phyloP scores from a whole-genome alignment of 345 rosid genomes.

The Eucalyptus victrix region DNA sequence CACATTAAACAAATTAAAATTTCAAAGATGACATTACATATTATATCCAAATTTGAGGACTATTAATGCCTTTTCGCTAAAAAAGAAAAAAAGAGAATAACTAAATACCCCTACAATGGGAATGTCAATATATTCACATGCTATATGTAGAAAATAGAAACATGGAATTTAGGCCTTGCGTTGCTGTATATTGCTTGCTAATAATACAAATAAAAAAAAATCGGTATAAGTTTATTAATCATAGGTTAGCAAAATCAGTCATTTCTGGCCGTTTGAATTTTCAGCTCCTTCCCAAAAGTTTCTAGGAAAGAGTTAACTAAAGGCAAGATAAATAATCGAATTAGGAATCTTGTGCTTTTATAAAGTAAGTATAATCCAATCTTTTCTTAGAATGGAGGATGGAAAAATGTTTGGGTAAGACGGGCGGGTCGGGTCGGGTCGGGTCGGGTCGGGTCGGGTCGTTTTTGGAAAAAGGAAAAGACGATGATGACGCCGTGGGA shows the following conservation, averaged over 20 bases:
- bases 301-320: not conserved
- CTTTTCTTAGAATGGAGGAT: not conserved
- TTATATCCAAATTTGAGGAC: too few species aligned
- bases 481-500: too few species aligned
- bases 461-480: not conserved
- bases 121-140: too few species aligned
- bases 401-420: not conserved
- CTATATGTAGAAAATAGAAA: not conserved
- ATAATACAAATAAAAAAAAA: too few species aligned
- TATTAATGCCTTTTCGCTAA: not conserved
- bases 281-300: not conserved
- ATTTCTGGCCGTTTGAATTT: not conserved
- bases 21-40: too few species aligned
- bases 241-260: too few species aligned
- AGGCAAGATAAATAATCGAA: too few species aligned
- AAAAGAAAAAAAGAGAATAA: not conserved
- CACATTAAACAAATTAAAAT: too few species aligned
- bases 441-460: too few species aligned
- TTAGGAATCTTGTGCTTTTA: not conserved
- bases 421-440: too few species aligned
- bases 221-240: rapidly evolving
- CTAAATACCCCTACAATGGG: not conserved
- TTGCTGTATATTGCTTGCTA: not conserved
- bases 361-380: not conserved
- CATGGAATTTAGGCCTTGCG: not conserved